Percentiles rank a stretch among this genome's conserved stretches.
Evolutionary conservation across 2,329 filamentous ascomycete species (phyloP).

Genomic region (Monosporascus sp.): DNA sequence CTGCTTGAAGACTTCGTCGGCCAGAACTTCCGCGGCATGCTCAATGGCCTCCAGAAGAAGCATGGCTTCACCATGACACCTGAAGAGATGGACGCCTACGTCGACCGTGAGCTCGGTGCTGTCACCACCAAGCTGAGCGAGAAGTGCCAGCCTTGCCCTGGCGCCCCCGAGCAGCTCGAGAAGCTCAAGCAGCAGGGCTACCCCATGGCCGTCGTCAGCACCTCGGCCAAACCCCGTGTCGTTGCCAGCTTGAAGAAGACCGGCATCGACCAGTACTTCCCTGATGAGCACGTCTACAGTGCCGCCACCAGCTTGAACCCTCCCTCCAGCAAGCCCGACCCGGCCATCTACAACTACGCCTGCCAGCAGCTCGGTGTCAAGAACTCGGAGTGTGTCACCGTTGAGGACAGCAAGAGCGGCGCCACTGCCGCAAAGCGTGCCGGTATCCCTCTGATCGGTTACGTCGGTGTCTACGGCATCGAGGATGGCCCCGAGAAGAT

Average conservation of each 20-base stretch:
- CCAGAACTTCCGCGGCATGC: slow-evolving; percentile 76
- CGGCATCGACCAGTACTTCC: slow-evolving; percentile 65
- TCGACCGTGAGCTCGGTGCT: slow-evolving; percentile 62
- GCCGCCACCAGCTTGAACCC: slow-evolving; percentile 62
- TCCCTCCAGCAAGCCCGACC: slow-evolving; percentile 72
- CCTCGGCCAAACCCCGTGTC: slow-evolving; percentile 64
- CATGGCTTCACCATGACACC: slow-evolving; percentile 58
- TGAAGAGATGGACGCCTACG: slow-evolving; percentile 60
- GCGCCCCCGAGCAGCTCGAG: slow-evolving; percentile 54
- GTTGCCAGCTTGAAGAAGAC: slow-evolving; percentile 64
- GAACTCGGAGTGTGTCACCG: slow-evolving; percentile 60
- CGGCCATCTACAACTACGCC: slow-evolving; percentile 67
- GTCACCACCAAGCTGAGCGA: slow-evolving; percentile 64
- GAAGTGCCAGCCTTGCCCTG: slow-evolving; percentile 56
- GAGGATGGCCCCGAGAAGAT: slow-evolving; percentile 43
- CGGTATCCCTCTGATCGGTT: slow-evolving; percentile 66
- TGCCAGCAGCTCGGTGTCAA: slow-evolving; percentile 62
- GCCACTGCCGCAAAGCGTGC: slow-evolving; percentile 65
- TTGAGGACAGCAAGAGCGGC: slow-evolving; percentile 72
- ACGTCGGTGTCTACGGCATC: slow-evolving; percentile 55
- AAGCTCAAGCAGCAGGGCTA: slow-evolving; percentile 56
- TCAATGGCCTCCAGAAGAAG: slow-evolving; percentile 62
- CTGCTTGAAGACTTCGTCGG: slow-evolving; percentile 72
- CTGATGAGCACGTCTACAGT: slow-evolving; percentile 61
- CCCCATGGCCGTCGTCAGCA: slow-evolving; percentile 65